Conservation (phyloP, 2,329 filamentous ascomycete genomes). For the Fusarium sp. region DNA sequence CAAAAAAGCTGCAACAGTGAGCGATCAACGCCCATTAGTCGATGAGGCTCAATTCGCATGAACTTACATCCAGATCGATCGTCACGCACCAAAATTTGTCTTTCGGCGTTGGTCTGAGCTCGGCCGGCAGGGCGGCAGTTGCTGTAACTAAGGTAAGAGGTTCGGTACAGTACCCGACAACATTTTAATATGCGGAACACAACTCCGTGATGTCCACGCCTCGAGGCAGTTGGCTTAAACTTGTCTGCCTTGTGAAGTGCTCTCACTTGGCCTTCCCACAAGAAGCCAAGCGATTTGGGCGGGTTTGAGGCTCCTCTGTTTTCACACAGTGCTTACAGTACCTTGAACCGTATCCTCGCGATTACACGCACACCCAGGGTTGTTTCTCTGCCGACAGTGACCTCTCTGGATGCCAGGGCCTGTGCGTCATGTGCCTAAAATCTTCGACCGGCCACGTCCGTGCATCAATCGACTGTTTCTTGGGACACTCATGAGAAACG, state of each 20-base stretch:
- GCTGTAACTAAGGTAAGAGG: not conserved
- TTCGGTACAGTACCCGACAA: slow-evolving; percentile 9
- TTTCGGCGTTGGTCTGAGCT: slow-evolving; percentile 12
- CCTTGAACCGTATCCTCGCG: slow-evolving; percentile 3
- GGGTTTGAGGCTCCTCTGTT: slow-evolving; percentile 9
- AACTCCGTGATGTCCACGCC: slow-evolving; percentile 4
- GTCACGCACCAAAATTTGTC: slow-evolving; percentile 2
- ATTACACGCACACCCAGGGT: slow-evolving; percentile 22
- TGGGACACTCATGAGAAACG: slow-evolving; percentile 26
- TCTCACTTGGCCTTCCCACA: slow-evolving; percentile 17
- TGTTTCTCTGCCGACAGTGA: slow-evolving; percentile 29
- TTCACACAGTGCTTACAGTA: slow-evolving; percentile 22
- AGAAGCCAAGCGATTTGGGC: not conserved
- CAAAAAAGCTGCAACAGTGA: slow-evolving; percentile 10
- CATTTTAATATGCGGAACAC: slow-evolving; percentile 13
- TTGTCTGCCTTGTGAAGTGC: slow-evolving; percentile 4
- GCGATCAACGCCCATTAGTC: slow-evolving; percentile 13
- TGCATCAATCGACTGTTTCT: slow-evolving; percentile 40
- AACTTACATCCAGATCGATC: slow-evolving; percentile 29
- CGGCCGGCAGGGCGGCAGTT: not conserved
- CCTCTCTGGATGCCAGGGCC: slow-evolving; percentile 21
- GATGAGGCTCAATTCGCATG: slow-evolving; percentile 33
- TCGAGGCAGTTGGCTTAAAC: not conserved
- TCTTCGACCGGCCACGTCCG: slow-evolving; percentile 40
- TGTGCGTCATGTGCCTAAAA: slow-evolving; percentile 38